Evolutionary conservation across 1,284 basidiomycete species (phyloP), one percentile per base, ranked within the genome.

Genomic region (Laetiporus sulphureus): DNA sequence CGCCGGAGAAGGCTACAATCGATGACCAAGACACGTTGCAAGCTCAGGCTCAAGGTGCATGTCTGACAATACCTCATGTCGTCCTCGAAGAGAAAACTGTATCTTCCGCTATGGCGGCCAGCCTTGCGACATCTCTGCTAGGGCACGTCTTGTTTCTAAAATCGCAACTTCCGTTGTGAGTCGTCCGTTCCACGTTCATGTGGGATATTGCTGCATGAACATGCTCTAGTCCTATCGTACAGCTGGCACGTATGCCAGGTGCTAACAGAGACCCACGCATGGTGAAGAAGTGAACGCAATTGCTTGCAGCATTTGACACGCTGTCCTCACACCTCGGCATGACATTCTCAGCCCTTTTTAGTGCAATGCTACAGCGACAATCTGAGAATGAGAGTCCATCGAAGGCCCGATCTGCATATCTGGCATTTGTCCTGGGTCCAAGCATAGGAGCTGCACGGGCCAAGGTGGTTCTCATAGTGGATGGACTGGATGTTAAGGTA

Each of bases 121-220:
- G 69, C 16, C 69, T 87, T 2, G 74, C 81, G 3, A 64, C 67
- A 11, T 74, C 71, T 44, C 57, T 86, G 13, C 62, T 88, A 0
- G 75, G 75, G 0, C 81, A 87, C 53, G 67, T 84, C 0, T 58
- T 88, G 13, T 88, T 83, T 55, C 63, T 86, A 38, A 88, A 88
- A 57, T 79, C 72, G 46, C 84, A 88, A 52, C 66, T 86, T 0
- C 85, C 84, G 2, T 76, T 88, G 84, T 87, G 51, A 60, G 83
- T 72, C 18, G 18, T 32, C 16, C 23, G 18, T 22, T 23, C 21
- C 8, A 22, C 35, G 6, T 15, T 15, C 32, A 12, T 19, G 34
- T 2, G 32, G 30, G 41, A 16, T 30, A 16, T 19, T 15, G 29
- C n/a, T 23, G 23, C 5, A 35, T 15, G 11, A 18, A 4, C 8